Conservation (phyloP, 2,329 filamentous ascomycete genomes). For the Colletotrichum incanum region DNA sequence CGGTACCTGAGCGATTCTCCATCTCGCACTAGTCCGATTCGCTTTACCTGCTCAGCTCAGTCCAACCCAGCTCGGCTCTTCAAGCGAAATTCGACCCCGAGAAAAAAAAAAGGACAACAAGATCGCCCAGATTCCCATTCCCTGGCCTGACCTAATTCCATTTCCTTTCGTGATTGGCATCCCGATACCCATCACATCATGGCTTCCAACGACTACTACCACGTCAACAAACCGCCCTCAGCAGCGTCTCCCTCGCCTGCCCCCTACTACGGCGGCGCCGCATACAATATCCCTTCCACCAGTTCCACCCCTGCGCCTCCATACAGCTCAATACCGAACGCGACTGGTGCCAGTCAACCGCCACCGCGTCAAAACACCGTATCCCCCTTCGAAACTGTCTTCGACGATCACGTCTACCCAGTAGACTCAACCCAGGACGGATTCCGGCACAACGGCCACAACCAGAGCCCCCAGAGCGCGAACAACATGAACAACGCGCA, state of each 20-base stretch:
- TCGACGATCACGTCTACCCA: conserved; percentile 78
- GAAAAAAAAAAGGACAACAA: conserved; percentile 11
- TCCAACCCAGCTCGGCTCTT: conserved; percentile 21
- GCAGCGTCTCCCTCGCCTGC: conserved; percentile 56
- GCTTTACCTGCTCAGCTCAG: conserved; percentile 10
- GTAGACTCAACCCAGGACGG: conserved; percentile 57
- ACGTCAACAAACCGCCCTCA: conserved; percentile 58
- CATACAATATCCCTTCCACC: conserved; percentile 59
- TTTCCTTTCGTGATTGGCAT: conserved; percentile 23
- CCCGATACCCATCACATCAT: conserved; percentile 57
- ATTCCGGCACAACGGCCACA: conserved; percentile 47
- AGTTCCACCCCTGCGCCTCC: conserved; percentile 56
- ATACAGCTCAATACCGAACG: conserved; percentile 49
- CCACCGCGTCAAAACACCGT: conserved; percentile 57
- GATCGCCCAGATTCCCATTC: conserved; percentile 33
- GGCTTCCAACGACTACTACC: conserved; percentile 78
- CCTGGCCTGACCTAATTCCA: conserved; percentile 18
- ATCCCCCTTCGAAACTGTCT: conserved; percentile 76
- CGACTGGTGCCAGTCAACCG: conserved; percentile 45
- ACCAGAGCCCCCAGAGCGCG: conserved; percentile 33
- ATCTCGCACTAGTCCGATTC: conserved; percentile 35
- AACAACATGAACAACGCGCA: conserved; percentile 40
- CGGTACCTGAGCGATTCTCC: conserved; percentile 36
- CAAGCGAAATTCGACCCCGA: conserved; percentile 41
- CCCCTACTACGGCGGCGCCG: conserved; percentile 58